Evolutionary conservation across 257 asterid species (phyloP).

Genomic region (Mentha longifolia): DNA sequence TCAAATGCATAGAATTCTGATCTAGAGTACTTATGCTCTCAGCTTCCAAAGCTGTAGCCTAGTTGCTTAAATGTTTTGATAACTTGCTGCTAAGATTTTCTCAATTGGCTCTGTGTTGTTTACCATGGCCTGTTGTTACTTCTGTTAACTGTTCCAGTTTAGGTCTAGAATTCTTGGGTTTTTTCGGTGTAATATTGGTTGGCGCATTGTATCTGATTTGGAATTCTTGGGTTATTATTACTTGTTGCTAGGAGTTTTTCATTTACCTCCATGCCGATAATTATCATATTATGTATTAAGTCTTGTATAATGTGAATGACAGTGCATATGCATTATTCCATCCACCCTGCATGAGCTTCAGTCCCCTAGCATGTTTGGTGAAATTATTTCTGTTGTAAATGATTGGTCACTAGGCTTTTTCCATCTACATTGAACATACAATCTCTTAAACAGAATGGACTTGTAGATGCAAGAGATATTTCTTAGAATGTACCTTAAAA

Average conservation of each 20-base stretch:
- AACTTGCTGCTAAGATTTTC: neutral
- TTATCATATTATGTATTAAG: neutral
- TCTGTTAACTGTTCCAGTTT: neutral
- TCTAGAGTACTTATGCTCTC: neutral
- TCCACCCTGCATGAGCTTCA: neutral
- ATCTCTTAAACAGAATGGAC: neutral
- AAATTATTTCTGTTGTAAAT: conserved; percentile 19
- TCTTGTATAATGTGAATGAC: neutral
- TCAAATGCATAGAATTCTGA: conserved; percentile 14
- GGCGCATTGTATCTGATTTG: conserved; percentile 9
- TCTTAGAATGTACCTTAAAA: neutral
- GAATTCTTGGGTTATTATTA: neutral
- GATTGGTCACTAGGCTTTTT: neutral
- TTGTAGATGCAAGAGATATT: neutral
- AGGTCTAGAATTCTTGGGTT: neutral
- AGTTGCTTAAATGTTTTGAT: neutral
- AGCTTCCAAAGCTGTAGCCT: neutral
- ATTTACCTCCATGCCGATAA: no score
- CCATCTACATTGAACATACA: neutral
- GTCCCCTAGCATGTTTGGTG: neutral
- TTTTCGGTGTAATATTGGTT: neutral
- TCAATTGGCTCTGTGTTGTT: neutral
- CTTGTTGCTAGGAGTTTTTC: no score
- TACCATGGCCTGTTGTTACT: neutral
- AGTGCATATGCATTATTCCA: neutral